Evolutionary conservation across 306 rosid genomes (phyloP).

Genomic region (Cicer pinnatifidum): DNA sequence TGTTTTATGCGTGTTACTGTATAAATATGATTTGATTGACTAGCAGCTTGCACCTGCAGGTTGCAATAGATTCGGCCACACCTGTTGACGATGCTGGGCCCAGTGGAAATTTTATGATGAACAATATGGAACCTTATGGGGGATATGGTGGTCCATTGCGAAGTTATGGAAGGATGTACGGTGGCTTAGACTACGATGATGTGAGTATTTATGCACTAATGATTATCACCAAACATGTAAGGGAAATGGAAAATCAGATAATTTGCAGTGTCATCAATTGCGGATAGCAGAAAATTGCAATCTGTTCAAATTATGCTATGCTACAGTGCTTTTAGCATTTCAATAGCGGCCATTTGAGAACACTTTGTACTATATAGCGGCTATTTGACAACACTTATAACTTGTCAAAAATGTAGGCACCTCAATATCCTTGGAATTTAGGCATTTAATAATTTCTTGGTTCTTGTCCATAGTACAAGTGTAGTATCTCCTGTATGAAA

Average conservation of each 20-base stretch:
- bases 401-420: conserved; percentile 12
- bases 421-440: conserved; percentile 12
- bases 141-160: conserved; percentile 94
- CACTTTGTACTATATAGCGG: no score
- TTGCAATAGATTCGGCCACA: conserved; percentile 87
- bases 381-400: no score
- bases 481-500: conserved; percentile 24
- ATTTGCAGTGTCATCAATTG: background rate
- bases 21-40: conserved; percentile 16
- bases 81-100: conserved; percentile 88
- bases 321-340: no score
- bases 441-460: conserved; percentile 10
- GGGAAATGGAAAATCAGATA: background rate
- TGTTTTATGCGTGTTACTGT: background rate
- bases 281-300: no score
- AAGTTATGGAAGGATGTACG: conserved; percentile 92
- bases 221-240: background rate
- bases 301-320: no score
- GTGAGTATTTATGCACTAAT: conserved; percentile 56
- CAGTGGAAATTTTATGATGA: conserved; percentile 72
- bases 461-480: conserved; percentile 9
- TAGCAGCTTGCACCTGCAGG: conserved; percentile 49
- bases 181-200: conserved; percentile 90
- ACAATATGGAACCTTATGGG: conserved; percentile 63
- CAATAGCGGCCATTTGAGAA: no score